These are phyloP conservation scores for Schoenoplectus triqueter DNA, from an alignment of 202 grass and related monocot species.

Conservation along the genomic window DNA sequence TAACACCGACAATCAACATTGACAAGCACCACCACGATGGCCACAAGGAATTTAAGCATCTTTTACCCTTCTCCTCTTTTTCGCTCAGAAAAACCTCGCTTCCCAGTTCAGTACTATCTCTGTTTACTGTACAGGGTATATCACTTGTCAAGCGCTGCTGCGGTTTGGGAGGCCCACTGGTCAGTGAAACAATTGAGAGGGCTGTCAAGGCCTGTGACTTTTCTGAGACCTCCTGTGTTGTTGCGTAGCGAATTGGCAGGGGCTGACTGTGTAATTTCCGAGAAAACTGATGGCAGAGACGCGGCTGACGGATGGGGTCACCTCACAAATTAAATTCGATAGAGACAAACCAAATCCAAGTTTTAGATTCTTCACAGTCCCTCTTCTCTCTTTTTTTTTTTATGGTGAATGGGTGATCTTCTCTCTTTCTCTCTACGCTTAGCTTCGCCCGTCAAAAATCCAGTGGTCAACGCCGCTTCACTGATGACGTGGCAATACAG, in stretches of 20 bases:
- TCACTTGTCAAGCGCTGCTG: conserved; percentile 12
- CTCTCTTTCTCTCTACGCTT: neutral
- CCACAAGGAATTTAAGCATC: conserved; percentile 16
- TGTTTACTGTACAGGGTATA: conserved; percentile 17
- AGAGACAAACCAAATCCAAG: conserved; percentile 40
- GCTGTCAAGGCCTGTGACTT: conserved; percentile 32
- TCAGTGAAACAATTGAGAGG: conserved; percentile 9
- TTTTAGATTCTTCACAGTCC: conserved; percentile 47
- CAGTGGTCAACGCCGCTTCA: conserved; percentile 35
- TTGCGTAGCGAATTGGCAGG: conserved; percentile 28
- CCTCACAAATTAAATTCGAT: conserved; percentile 15
- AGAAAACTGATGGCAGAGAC: conserved; percentile 26
- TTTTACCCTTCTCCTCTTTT: neutral
- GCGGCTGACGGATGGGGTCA: conserved; percentile 36
- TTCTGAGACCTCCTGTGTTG: conserved; percentile 29
- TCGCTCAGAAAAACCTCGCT: neutral
- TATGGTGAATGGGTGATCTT: too few species aligned
- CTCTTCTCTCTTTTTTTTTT: conserved; percentile 26
- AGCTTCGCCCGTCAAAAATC: conserved; percentile 40
- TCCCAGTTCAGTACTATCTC: neutral
- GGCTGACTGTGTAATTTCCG: conserved; percentile 31
- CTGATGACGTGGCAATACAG: neutral
- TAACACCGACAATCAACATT: neutral
- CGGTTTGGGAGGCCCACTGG: neutral
- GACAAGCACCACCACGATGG: neutral